phyloP scores from a whole-genome alignment of 1,284 basidiomycete genomes.

The Meira miltonrushii region DNA sequence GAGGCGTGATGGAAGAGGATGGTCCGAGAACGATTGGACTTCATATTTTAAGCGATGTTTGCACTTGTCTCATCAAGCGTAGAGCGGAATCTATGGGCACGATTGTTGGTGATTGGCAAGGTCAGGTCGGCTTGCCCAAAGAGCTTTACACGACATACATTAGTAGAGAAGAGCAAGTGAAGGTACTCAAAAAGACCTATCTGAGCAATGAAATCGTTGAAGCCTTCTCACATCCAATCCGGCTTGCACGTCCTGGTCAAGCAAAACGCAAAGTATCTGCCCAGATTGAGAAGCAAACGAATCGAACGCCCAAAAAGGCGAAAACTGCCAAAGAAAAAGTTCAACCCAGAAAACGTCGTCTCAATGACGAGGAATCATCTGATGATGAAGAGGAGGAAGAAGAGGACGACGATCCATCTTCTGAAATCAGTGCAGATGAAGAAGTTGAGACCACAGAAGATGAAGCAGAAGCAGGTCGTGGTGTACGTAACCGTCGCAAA shows the following conservation, averaged over 20 bases:
- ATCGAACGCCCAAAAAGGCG: too few relatives aligned
- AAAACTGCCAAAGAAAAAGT: background rate
- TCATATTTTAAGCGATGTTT: slow-evolving; percentile 80
- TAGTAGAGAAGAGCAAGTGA: slow-evolving; percentile 30
- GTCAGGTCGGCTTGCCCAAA: slow-evolving; percentile 69
- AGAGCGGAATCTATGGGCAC: slow-evolving; percentile 67
- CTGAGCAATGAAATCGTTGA: background rate
- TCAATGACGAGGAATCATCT: background rate
- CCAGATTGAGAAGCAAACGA: too few relatives aligned
- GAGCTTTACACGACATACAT: slow-evolving; percentile 65
- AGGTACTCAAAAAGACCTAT: slow-evolving; percentile 18
- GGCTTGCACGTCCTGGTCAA: background rate
- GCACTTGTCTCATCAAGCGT: slow-evolving; percentile 75
- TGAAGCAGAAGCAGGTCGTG: slow-evolving; percentile 13
- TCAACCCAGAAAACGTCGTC: background rate
- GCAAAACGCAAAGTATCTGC: background rate
- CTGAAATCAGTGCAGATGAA: slow-evolving; percentile 2
- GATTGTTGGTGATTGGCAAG: slow-evolving; percentile 73
- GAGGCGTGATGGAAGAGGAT: slow-evolving; percentile 56
- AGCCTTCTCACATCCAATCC: background rate
- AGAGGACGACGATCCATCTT: background rate
- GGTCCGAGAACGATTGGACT: slow-evolving; percentile 52
- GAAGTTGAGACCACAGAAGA: slow-evolving; percentile 16
- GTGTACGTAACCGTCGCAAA: slow-evolving; percentile 1
- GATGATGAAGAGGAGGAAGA: slow-evolving; percentile 10